Evolutionary conservation across 208 protist genomes (phyloP).

Genomic region (Entamoeba invadens): DNA sequence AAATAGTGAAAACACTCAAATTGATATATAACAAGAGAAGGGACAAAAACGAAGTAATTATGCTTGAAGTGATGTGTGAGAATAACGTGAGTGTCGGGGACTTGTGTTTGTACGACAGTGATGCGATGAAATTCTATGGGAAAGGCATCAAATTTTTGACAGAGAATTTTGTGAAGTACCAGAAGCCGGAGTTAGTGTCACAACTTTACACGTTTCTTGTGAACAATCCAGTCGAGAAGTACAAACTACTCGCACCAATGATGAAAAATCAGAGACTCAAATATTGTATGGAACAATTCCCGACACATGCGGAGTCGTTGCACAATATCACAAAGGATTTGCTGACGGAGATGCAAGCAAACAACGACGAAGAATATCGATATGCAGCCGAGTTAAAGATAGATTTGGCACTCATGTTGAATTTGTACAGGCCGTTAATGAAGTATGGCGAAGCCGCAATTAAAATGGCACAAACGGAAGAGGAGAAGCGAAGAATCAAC

Average conservation of each 20-base stretch:
- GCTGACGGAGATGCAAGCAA: background rate
- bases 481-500: background rate
- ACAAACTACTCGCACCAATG: background rate
- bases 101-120: background rate
- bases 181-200: background rate
- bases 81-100: background rate
- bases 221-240: background rate
- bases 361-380: background rate
- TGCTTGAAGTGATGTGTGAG: background rate
- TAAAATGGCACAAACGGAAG: background rate
- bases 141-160: background rate
- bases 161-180: background rate
- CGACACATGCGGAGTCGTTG: background rate
- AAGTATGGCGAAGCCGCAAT: background rate
- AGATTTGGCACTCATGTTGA: background rate
- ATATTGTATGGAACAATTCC: background rate
- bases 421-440: background rate
- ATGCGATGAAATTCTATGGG: background rate
- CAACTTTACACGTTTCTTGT: background rate
- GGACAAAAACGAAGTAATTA: background rate
- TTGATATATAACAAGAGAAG: background rate
- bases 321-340: background rate
- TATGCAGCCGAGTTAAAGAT: background rate
- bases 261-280: background rate
- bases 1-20: background rate